Conservation (phyloP, 257 asterid species). For the Gynochthodes officinalis region DNA sequence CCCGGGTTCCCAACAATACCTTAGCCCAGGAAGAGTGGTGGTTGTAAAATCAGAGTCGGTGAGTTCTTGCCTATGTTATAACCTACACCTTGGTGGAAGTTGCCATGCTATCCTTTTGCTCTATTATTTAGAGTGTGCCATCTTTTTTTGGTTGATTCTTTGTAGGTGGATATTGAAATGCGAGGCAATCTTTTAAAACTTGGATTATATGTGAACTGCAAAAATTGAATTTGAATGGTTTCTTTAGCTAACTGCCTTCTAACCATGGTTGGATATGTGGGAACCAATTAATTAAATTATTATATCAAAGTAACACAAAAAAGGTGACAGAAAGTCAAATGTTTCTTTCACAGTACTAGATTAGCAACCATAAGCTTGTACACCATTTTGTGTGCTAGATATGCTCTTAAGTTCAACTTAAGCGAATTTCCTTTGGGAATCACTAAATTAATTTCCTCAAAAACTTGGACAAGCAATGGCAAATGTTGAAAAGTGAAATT, state of each 20-base stretch:
- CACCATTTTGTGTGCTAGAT: not conserved
- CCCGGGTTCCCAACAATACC: conserved; percentile 56
- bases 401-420: not conserved
- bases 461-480: not conserved
- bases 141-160: conserved; percentile 9
- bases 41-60: conserved; percentile 78
- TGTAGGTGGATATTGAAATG: not conserved
- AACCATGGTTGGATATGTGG: not conserved
- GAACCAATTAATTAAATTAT: not conserved
- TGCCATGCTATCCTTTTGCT: not conserved
- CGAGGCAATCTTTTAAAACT: not conserved
- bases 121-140: not conserved
- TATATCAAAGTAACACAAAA: not conserved
- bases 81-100: conserved; percentile 10
- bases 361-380: not conserved
- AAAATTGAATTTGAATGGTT: not conserved
- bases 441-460: not conserved
- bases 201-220: not conserved
- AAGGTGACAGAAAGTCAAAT: too few relatives aligned
- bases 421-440: not conserved
- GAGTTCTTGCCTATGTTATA: conserved; percentile 28
- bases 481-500: not conserved
- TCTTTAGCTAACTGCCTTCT: not conserved
- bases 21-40: conserved; percentile 81
- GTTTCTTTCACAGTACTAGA: not conserved